phyloP scores from a whole-genome alignment of 176 grass and related monocot genomes.

The Eleusine indica region DNA sequence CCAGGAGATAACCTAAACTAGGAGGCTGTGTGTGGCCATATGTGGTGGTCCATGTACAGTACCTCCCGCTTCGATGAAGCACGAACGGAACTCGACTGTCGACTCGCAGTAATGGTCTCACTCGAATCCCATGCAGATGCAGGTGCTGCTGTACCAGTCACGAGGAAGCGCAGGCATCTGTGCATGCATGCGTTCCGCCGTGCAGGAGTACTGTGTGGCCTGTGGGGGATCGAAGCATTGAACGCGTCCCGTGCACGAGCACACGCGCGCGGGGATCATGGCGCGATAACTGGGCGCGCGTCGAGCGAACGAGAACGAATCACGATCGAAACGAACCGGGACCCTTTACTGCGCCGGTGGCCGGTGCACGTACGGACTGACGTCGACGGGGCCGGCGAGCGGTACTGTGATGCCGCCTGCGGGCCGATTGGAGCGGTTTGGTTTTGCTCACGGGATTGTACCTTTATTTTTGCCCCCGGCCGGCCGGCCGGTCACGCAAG shows the following conservation, averaged over 20 bases:
- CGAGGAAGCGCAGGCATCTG: slow-evolving; percentile 29
- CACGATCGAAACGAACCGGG: neutral
- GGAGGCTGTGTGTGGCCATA: slow-evolving; percentile 1
- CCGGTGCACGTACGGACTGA: neutral
- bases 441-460: slow-evolving; percentile 18
- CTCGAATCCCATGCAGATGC: slow-evolving; percentile 7
- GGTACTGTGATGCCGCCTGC: neutral
- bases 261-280: neutral
- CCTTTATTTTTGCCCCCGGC: neutral
- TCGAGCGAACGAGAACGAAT: neutral
- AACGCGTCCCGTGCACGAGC: slow-evolving; percentile 8
- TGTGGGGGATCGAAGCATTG: neutral
- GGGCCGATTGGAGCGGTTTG: neutral
- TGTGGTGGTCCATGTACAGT: neutral
- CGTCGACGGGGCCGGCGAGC: neutral
- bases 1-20: neutral
- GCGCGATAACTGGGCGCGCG: neutral
- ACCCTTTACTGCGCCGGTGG: neutral
- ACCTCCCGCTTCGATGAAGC: neutral
- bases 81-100: neutral
- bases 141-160: neutral
- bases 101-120: slow-evolving; percentile 18
- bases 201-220: too few species aligned
- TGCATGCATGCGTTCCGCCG: neutral
- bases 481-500: slow-evolving; percentile 7